Conservation (phyloP, 2,329 filamentous ascomycete genomes). For the Endoconidiophora polonica region DNA sequence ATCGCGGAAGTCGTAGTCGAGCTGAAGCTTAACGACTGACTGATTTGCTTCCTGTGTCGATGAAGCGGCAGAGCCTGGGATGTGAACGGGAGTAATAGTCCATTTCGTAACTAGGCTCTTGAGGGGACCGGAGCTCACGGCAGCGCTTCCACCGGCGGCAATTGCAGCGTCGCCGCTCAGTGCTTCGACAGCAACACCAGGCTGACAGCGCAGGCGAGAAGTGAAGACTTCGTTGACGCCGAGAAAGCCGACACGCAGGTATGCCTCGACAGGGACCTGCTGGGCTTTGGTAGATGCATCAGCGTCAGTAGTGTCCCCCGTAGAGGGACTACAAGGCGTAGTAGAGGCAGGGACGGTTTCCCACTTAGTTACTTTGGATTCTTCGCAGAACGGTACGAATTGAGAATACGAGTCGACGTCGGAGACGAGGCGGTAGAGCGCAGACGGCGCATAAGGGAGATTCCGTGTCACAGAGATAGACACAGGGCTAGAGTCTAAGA, state of each 20-base stretch:
- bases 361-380: constrained; percentile 61
- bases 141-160: constrained; percentile 17
- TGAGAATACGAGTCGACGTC: constrained; percentile 68
- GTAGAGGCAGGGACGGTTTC: constrained; percentile 22
- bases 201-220: constrained; percentile 62
- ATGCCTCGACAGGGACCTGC: constrained; percentile 57
- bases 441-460: constrained; percentile 53
- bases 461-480: constrained; percentile 56
- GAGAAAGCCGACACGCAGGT: constrained; percentile 73
- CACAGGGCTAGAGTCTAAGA: constrained; percentile 28
- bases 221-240: constrained; percentile 72
- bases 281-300: constrained; percentile 10
- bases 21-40: constrained; percentile 58
- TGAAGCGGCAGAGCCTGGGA: constrained; percentile 16
- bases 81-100: constrained; percentile 36
- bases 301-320: constrained; percentile 16
- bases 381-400: constrained; percentile 86
- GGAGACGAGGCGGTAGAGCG: constrained; percentile 73
- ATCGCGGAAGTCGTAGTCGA: constrained; percentile 75
- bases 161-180: constrained; percentile 43
- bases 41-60: constrained; percentile 13
- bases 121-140: constrained; percentile 34
- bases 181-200: constrained; percentile 57
- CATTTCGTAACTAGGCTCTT: constrained; percentile 53
- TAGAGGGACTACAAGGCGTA: constrained; percentile 23